A percentile compares a stretch with the other conserved stretches of the same genome.
phyloP scores from a whole-genome alignment of 805 yeast species.

The Metschnikowia lunata region DNA sequence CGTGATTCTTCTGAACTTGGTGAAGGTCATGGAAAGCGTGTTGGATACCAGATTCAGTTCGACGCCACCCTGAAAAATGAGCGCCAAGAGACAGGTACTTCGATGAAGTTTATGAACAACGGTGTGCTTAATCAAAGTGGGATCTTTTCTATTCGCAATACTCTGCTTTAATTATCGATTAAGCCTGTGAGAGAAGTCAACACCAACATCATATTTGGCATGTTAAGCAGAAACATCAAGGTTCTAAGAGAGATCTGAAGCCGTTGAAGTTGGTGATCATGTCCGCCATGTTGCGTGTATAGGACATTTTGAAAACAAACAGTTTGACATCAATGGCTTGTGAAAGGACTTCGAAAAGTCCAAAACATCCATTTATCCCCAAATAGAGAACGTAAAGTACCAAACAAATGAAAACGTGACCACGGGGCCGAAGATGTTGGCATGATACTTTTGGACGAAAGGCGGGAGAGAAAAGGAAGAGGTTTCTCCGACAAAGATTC shows the following conservation, averaged over 20 bases:
- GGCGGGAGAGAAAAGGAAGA: too few relatives aligned
- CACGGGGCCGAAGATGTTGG: constrained; percentile 88
- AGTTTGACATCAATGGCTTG: constrained; percentile 59
- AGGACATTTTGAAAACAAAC: constrained; percentile 80
- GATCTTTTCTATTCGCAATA: too few relatives aligned
- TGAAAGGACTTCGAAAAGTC: constrained; percentile 57
- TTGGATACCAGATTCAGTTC: constrained; percentile 79
- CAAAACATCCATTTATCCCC: constrained; percentile 15
- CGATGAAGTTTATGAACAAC: constrained; percentile 86
- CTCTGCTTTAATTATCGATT: constrained; percentile 87
- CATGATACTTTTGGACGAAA: too few relatives aligned
- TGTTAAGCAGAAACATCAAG: constrained; percentile 82
- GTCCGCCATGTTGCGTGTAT: constrained; percentile 95
- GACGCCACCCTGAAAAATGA: constrained; percentile 61
- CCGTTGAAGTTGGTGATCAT: constrained; percentile 83
- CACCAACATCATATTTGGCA: constrained; percentile 93
- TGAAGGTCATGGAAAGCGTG: constrained; percentile 53
- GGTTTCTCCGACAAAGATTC: too few relatives aligned
- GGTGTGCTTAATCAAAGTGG: too few relatives aligned
- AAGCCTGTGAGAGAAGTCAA: constrained; percentile 97
- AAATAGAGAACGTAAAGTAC: constrained; percentile 31
- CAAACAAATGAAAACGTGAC: constrained; percentile 58
- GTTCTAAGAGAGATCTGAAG: constrained; percentile 54
- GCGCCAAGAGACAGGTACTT: constrained; percentile 49
- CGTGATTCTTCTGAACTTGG: constrained; percentile 78